Conservation (phyloP, 1,139 yeast species). For the Taiozyma onychis region DNA sequence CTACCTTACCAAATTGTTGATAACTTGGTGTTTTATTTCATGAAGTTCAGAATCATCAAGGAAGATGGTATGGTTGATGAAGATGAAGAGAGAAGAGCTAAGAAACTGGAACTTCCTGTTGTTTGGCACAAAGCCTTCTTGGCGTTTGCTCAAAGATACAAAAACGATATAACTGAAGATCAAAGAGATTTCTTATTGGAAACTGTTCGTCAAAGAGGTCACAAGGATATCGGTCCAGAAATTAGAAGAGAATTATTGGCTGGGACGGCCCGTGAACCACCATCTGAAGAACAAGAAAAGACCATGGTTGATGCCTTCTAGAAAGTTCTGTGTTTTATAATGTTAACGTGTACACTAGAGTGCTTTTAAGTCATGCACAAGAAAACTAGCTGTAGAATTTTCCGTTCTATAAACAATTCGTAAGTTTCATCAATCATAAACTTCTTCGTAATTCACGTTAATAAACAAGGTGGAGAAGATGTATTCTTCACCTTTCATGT, state of each 20-base stretch:
- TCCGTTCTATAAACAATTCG: background rate
- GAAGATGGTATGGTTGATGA: conserved; percentile 33
- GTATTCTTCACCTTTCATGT: conserved; percentile 73
- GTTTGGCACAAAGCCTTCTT: conserved; percentile 97
- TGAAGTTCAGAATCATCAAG: conserved; percentile 66
- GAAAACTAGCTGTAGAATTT: background rate
- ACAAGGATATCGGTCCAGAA: conserved; percentile 86
- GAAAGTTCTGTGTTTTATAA: background rate
- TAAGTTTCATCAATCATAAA: conserved; percentile 1
- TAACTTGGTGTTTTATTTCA: conserved; percentile 90
- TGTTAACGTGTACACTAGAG: background rate
- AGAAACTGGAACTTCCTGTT: conserved; percentile 63
- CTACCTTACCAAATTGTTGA: conserved; percentile 95
- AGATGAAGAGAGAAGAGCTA: conserved; percentile 33
- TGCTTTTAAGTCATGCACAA: conserved; percentile 1
- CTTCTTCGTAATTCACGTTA: conserved; percentile 32
- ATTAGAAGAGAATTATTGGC: conserved; percentile 89
- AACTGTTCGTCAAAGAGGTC: conserved; percentile 86
- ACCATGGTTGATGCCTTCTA: conserved; percentile 22
- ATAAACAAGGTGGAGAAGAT: conserved; percentile 75
- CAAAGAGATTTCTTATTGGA: conserved; percentile 92
- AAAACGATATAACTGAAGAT: conserved; percentile 95
- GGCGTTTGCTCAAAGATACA: conserved; percentile 91
- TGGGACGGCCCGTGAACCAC: conserved; percentile 50
- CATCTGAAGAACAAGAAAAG: conserved; percentile 19